phyloP scores from a whole-genome alignment of 2,329 filamentous ascomycete species.

The Exophiala mesophila region DNA sequence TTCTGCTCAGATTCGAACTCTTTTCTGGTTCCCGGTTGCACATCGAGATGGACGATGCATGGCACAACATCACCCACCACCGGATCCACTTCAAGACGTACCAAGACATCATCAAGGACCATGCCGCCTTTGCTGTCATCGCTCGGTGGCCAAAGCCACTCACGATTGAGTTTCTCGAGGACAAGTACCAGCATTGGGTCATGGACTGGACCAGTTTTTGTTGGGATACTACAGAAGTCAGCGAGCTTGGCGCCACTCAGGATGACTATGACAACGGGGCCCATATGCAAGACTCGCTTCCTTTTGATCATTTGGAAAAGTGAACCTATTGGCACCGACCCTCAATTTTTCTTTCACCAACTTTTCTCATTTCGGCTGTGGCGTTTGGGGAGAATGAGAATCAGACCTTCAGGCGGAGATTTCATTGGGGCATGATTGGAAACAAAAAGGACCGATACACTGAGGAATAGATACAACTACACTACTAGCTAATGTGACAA shows the following conservation, averaged over 20 bases:
- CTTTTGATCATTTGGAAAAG: too few species aligned
- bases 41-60: conserved; percentile 28
- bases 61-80: conserved; percentile 27
- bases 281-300: too few species aligned
- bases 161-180: conserved; percentile 27
- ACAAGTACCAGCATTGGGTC: conserved; percentile 24
- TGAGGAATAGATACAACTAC: too few species aligned
- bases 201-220: conserved; percentile 24
- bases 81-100: conserved; percentile 25
- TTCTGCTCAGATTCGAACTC: conserved; percentile 24
- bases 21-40: conserved; percentile 25
- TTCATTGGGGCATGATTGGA: too few species aligned
- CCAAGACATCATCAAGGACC: conserved; percentile 24
- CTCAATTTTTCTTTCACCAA: too few species aligned
- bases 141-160: conserved; percentile 25
- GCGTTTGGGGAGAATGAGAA: too few species aligned
- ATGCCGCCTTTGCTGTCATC: conserved; percentile 19
- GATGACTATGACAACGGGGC: too few species aligned
- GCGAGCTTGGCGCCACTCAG: conserved; percentile 25
- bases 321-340: too few species aligned
- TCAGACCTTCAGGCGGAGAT: too few species aligned
- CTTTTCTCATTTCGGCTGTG: too few species aligned
- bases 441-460: too few species aligned
- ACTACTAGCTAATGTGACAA: too few species aligned
- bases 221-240: conserved; percentile 25